Evolutionary conservation across 225 moss, liverwort and hornwort genomes (phyloP), one percentile per base, ranked within the genome.

Genomic region (Bryum argenteum): DNA sequence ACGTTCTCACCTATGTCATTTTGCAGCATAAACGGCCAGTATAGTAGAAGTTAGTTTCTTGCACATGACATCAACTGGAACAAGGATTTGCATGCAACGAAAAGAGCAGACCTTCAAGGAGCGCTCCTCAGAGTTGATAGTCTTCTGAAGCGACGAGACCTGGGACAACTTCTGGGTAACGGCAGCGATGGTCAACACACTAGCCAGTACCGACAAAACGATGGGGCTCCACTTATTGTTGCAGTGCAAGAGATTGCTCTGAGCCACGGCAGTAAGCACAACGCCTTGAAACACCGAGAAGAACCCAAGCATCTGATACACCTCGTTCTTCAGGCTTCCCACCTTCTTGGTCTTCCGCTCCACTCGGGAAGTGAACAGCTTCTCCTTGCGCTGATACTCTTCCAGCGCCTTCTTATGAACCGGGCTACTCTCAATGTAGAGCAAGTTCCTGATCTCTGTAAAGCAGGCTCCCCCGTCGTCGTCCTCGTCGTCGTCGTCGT

Each of bases 241-340:
- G 54, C 75, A 75, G 69, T 54, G 68, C 54, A 75, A 54, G 1
- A 69, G 41, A 14, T n/a, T 69, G 26, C 68, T 53, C 69, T 75
- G 75, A 21, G 75, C 24, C 68, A 75, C 69, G 11, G 75, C 75
- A 12, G 75, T 75, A 28, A 69, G 54, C 61, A 75, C 2, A 43
- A 69, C 75, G 0, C 69, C 69, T 19, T 75, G 75, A 11, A 75
- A 69, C 28, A 75, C 75, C 3, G 53, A 61, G 16, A 68, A 54
- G 4, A 75, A 68, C 6, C 69, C 69, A 6, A 75, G 1, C 6
- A 61, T 3, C 44, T 69, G 62, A 1, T 63, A 76, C 17, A 76
- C 51, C 12, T 69, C 69, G 55, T 69, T 69, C 69, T 54, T 75
- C 28, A 68, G 20, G 15, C 1, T 28, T 10, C 20, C 61, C 28